Evolutionary conservation across 208 protist genomes (phyloP), one percentile per base, ranked within the genome.

Genomic region (Angomonas desouzai): DNA sequence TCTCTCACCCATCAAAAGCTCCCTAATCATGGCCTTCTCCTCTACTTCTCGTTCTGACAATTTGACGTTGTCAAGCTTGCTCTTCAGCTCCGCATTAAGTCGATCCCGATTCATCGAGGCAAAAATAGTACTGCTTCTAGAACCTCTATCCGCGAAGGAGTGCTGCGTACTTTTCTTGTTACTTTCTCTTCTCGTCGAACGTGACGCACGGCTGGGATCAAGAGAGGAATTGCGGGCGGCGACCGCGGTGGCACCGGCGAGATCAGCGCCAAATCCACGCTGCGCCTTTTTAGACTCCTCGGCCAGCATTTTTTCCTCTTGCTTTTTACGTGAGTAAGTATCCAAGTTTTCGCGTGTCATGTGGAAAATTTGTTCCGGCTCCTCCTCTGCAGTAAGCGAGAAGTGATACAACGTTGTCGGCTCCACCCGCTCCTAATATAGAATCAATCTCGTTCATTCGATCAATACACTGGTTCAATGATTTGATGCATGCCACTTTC

Each of bases 251-350:
- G 69, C 77, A 2, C 65, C 76, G 18, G 85, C 89, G 25, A 96
- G 73, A 56, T 94, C 87, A 3, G 89, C 91, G 47, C 88, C 91
- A 68, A 97, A 96, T 11, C 91, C 89, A 25, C 81, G 77, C 55
- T 89, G 83, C 34, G 88, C 89, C 64, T 95, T 93, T 59, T 87
- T 92, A 22, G 71, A 77, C 59, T 85, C 53, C 47, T 96, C 86
- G 28, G 75, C 76, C 18, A 72, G 64, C 4, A 63, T 49, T 7
- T 79, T 62, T 25, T 88, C 88, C 56, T 87, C 58, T 29, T 65
- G 64, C 48, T 79, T 77, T 60, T 76, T 56, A 30, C 68, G 72
- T 23, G 65, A 72, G 72, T 81, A 96, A 28, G 69, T 67, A 32
- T 89, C 86, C 27, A 97, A 82, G 13, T 71, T 81, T 2, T 76